Percentiles rank a stretch among this genome's conserved stretches.
phyloP scores from a whole-genome alignment of 805 yeast genomes.

The Saccharomycopsis sp. region DNA sequence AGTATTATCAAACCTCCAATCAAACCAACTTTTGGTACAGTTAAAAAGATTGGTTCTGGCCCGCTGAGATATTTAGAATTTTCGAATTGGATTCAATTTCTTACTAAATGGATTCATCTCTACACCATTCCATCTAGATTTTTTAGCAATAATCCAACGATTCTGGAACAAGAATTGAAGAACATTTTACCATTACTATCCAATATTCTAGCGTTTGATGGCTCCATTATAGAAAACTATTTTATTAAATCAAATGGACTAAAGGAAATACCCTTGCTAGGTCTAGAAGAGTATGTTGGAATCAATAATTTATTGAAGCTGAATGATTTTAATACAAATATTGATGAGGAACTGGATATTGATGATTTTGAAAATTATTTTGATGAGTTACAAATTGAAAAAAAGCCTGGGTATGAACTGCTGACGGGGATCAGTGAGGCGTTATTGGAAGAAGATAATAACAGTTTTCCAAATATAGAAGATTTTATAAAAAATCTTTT shows the following conservation, averaged over 20 bases:
- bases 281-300: no score
- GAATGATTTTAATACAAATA: neutral
- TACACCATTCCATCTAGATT: slow-evolving; percentile 50
- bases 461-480: no score
- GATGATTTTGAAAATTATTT: slow-evolving; percentile 10
- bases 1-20: no score
- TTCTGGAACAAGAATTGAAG: slow-evolving; percentile 20
- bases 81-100: slow-evolving; percentile 59
- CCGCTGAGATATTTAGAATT: slow-evolving; percentile 21
- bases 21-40: neutral
- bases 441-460: no score
- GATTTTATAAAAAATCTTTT: no score
- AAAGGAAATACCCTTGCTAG: no score
- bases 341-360: slow-evolving; percentile 9
- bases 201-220: slow-evolving; percentile 10
- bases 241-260: slow-evolving; percentile 3
- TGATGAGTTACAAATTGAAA: no score
- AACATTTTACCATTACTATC: slow-evolving; percentile 24
- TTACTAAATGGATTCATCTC: slow-evolving; percentile 53
- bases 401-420: no score
- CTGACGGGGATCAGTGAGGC: no score
- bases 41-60: neutral
- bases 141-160: slow-evolving; percentile 28
- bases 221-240: slow-evolving; percentile 6
- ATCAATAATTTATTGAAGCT: no score